A percentile compares a stretch with the other conserved stretches of the same genome.
Evolutionary conservation across 2,329 filamentous ascomycete genomes (phyloP).

Genomic region (Ophiostoma quercus): DNA sequence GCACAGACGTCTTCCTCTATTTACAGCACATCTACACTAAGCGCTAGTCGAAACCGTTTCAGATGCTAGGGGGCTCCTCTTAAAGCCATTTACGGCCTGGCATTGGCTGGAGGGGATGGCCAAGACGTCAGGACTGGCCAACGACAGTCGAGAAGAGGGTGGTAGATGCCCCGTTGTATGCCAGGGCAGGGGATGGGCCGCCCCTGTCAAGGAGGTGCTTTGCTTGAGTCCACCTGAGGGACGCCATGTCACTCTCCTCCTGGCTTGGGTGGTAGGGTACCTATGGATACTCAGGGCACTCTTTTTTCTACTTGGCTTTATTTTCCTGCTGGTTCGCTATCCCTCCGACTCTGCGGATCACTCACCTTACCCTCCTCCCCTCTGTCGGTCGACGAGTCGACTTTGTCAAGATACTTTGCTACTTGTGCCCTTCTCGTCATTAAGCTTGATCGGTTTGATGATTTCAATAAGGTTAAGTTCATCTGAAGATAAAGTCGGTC

Average conservation of each 20-base stretch:
- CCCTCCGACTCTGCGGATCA: background rate
- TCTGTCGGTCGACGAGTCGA: background rate
- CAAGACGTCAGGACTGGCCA: background rate
- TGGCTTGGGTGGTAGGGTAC: background rate
- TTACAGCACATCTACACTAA: background rate
- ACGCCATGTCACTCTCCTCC: background rate
- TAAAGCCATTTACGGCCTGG: background rate
- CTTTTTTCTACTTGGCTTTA: background rate
- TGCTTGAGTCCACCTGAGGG: background rate
- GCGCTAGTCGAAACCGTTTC: conserved; percentile 16
- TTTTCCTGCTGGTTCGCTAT: background rate
- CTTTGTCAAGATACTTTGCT: background rate
- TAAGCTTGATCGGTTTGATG: background rate
- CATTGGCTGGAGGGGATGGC: conserved; percentile 1
- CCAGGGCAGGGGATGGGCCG: background rate
- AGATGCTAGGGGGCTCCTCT: conserved; percentile 2
- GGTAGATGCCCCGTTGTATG: background rate
- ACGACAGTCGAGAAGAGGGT: background rate
- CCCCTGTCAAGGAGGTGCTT: conserved; percentile 12
- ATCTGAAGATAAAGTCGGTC: background rate
- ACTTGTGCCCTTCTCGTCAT: background rate
- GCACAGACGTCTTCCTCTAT: background rate
- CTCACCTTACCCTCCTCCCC: background rate
- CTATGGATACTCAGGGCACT: background rate
- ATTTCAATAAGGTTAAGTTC: background rate